Conservation (phyloP, 495 filamentous ascomycete species). For the Aspergillus ostianus region DNA sequence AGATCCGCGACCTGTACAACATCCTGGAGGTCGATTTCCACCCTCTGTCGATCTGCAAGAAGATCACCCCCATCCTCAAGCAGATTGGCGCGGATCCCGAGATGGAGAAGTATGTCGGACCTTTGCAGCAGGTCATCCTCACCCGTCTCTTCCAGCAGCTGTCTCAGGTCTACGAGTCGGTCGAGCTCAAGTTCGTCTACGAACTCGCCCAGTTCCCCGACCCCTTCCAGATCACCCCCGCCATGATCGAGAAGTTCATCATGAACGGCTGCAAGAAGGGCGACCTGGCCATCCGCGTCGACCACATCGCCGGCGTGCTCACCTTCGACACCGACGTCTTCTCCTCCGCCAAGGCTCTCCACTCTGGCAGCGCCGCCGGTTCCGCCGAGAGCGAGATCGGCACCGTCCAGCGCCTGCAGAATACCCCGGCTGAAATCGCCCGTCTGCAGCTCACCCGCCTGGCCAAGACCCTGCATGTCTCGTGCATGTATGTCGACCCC, state of each 20-base stretch:
- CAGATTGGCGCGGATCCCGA: slow-evolving; percentile 93
- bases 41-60: slow-evolving; percentile 96
- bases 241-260: slow-evolving; percentile 99
- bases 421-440: slow-evolving; percentile 96
- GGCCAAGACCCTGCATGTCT: slow-evolving; percentile 85
- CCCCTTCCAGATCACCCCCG: slow-evolving; percentile 88
- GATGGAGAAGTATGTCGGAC: slow-evolving; percentile 93
- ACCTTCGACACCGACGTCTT: slow-evolving; percentile 98
- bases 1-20: slow-evolving; percentile 95
- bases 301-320: slow-evolving; percentile 89
- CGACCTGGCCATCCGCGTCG: slow-evolving; percentile 91
- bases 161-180: slow-evolving; percentile 98
- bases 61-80: slow-evolving; percentile 93
- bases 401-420: slow-evolving; percentile 91
- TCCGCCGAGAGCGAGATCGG: slow-evolving; percentile 84
- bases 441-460: slow-evolving; percentile 90
- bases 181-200: slow-evolving; percentile 91
- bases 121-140: slow-evolving; percentile 96
- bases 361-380: slow-evolving; percentile 79
- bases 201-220: slow-evolving; percentile 94
- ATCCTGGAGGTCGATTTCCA: slow-evolving; percentile 99
- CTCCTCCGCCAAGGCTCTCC: slow-evolving; percentile 90
- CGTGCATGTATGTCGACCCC: slow-evolving; percentile 93
- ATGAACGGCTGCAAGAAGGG: slow-evolving; percentile 99
- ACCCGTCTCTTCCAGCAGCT: slow-evolving; percentile 98